phyloP scores from a whole-genome alignment of 2,329 filamentous ascomycete genomes.

The Zalaria obscura region DNA sequence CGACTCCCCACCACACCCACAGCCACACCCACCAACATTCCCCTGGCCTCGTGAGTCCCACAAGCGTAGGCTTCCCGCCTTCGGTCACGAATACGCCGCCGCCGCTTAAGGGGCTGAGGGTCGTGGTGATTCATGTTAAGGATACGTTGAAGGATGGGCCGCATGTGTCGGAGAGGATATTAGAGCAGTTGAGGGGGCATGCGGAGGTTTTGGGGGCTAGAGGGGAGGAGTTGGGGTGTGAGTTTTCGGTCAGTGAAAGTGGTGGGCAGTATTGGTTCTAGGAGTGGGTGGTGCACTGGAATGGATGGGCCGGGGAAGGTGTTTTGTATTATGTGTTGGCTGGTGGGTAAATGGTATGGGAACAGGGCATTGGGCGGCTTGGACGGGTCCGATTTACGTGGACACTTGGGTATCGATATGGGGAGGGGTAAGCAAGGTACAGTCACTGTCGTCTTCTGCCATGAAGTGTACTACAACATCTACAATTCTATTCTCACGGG shows the following conservation, averaged over 20 bases:
- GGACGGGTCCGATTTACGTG: too few relatives aligned
- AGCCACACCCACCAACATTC: not conserved
- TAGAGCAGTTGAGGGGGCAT: slow-evolving; percentile 52
- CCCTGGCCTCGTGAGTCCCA: not conserved
- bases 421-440: too few relatives aligned
- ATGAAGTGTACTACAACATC: too few relatives aligned
- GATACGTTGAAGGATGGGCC: slow-evolving; percentile 65
- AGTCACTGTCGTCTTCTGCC: too few relatives aligned
- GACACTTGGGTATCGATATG: too few relatives aligned
- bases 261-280: slow-evolving; percentile 45
- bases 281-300: slow-evolving; percentile 2
- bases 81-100: slow-evolving; percentile 5
- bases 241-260: slow-evolving; percentile 57
- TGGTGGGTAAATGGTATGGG: too few relatives aligned
- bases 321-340: too few relatives aligned
- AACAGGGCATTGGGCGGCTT: too few relatives aligned
- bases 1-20: too few relatives aligned
- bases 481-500: too few relatives aligned
- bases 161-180: slow-evolving; percentile 48
- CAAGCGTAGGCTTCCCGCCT: not conserved
- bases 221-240: slow-evolving; percentile 52
- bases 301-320: too few relatives aligned
- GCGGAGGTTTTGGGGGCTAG: slow-evolving; percentile 37
- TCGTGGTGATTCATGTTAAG: slow-evolving; percentile 91
- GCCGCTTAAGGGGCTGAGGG: slow-evolving; percentile 56